Percentiles rank a stretch among this genome's conserved stretches.
phyloP scores from a whole-genome alignment of 2,329 filamentous ascomycete genomes.

The Pyrenophora graminea region DNA sequence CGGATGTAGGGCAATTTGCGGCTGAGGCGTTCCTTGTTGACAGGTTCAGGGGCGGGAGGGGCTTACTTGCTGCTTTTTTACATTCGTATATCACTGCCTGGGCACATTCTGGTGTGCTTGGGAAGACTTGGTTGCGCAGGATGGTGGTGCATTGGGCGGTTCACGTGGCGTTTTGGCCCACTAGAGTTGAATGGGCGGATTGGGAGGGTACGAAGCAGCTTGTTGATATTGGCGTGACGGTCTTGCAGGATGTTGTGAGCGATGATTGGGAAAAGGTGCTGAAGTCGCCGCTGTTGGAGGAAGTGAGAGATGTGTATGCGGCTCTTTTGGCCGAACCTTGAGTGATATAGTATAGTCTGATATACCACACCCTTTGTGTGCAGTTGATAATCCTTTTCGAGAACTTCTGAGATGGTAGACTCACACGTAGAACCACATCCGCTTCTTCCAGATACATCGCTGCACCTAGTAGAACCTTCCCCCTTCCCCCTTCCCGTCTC shows the following conservation, averaged over 20 bases:
- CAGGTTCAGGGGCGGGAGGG: slow-evolving; percentile 35
- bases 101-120: slow-evolving; percentile 1
- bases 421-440: no score
- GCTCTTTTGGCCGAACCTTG: not conserved
- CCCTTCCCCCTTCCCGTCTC: no score
- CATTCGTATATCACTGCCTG: slow-evolving; percentile 24
- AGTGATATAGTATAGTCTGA: not conserved
- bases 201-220: slow-evolving; percentile 30
- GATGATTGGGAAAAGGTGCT: slow-evolving; percentile 28
- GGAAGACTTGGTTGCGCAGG: slow-evolving; percentile 29
- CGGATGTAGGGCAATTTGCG: slow-evolving; percentile 46
- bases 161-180: slow-evolving; percentile 45
- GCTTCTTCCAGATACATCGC: no score
- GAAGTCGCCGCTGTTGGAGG: slow-evolving; percentile 15
- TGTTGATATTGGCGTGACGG: slow-evolving; percentile 28
- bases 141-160: slow-evolving; percentile 43
- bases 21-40: slow-evolving; percentile 46
- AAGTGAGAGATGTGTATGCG: slow-evolving; percentile 13
- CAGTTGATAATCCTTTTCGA: no score
- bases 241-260: slow-evolving; percentile 20
- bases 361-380: no score
- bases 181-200: slow-evolving; percentile 35
- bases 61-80: slow-evolving; percentile 36
- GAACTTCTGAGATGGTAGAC: no score
- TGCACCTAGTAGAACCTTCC: no score